phyloP scores from a whole-genome alignment of 2,329 filamentous ascomycete genomes.

The Xylariaceae sp. region DNA sequence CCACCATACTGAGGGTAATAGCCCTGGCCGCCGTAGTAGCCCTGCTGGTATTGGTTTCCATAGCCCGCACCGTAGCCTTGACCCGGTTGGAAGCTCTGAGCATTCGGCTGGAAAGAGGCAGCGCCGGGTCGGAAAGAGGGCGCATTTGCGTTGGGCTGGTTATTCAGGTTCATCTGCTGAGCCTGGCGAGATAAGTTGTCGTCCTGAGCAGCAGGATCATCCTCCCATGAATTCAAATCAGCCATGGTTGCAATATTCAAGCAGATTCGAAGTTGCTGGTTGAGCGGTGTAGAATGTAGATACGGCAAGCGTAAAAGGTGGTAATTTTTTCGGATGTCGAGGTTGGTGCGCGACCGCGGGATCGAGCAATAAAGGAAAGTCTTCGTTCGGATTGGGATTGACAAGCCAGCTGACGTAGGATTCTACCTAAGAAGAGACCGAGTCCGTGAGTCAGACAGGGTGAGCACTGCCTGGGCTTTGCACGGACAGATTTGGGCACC shows the following conservation, averaged over 20 bases:
- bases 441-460: too few species aligned
- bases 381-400: too few species aligned
- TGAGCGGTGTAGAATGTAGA: slow-evolving; percentile 8
- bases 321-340: too few species aligned
- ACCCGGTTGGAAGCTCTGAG: slow-evolving; percentile 66
- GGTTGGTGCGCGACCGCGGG: too few species aligned
- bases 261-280: background rate
- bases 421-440: too few species aligned
- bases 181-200: slow-evolving; percentile 74
- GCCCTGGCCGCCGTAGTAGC: slow-evolving; percentile 44
- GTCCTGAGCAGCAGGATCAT: slow-evolving; percentile 74
- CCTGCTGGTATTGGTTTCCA: slow-evolving; percentile 50
- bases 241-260: slow-evolving; percentile 57
- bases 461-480: too few species aligned
- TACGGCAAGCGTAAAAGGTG: too few species aligned
- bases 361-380: too few species aligned
- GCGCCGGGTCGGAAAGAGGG: slow-evolving; percentile 62
- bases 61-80: slow-evolving; percentile 62
- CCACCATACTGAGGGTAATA: slow-evolving; percentile 56
- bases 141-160: slow-evolving; percentile 40
- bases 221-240: slow-evolving; percentile 92
- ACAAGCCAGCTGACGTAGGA: too few species aligned
- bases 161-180: slow-evolving; percentile 71
- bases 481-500: too few species aligned
- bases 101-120: slow-evolving; percentile 68